Conservation (phyloP, 495 filamentous ascomycete species). For the Neurospora discreta region DNA sequence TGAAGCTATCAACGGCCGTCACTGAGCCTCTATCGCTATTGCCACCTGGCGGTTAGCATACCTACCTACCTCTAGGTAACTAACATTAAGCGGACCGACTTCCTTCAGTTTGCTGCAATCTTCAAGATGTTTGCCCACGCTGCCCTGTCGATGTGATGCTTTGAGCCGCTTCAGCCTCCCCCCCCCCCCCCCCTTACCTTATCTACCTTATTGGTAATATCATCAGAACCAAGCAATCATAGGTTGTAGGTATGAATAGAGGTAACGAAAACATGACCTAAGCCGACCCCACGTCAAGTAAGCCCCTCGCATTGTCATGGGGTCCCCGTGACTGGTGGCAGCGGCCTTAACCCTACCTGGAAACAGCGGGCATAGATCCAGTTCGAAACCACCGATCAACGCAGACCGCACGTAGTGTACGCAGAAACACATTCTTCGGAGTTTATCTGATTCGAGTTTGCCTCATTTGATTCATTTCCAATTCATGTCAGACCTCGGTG, state of each 20-base stretch:
- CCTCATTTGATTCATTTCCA: background rate
- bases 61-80: too few species aligned
- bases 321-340: background rate
- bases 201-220: too few species aligned
- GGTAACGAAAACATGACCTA: background rate
- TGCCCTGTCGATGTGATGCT: background rate
- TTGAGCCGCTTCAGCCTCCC: background rate
- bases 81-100: too few species aligned
- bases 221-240: too few species aligned
- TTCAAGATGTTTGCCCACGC: background rate
- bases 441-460: background rate
- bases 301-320: background rate
- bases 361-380: background rate
- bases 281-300: background rate
- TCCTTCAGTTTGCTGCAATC: too few species aligned
- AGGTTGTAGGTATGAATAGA: too few species aligned
- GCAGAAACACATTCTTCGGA: background rate
- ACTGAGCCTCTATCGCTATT: background rate
- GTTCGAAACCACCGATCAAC: background rate
- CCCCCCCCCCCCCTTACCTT: too few species aligned
- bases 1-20: background rate
- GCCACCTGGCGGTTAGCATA: background rate
- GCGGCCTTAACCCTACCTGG: background rate
- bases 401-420: background rate
- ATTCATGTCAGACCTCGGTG: background rate